A percentile compares a stretch with the other conserved stretches of the same genome.
Conservation (phyloP, 305 asterid genomes). For the Galium porrigens region DNA sequence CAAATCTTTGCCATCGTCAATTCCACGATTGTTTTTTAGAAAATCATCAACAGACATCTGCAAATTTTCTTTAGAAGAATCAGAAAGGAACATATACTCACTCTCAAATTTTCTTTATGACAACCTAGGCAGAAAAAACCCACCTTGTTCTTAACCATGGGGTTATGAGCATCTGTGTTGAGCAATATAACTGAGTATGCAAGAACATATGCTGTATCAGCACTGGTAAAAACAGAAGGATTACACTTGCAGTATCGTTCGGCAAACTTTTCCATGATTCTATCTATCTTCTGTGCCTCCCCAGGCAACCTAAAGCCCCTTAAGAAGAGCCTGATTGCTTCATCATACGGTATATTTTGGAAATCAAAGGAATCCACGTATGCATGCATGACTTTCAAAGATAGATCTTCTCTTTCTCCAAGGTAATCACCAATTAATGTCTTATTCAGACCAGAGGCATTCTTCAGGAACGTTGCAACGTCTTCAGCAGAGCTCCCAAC, state of each 20-base stretch:
- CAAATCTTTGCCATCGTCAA: slow-evolving; percentile 95
- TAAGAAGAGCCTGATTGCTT: slow-evolving; percentile 83
- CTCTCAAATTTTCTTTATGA: not conserved
- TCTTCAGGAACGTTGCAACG: slow-evolving; percentile 74
- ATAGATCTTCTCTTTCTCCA: slow-evolving; percentile 95
- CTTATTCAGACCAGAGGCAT: slow-evolving; percentile 76
- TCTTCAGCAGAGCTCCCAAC: slow-evolving; percentile 88
- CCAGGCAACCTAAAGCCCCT: slow-evolving; percentile 97
- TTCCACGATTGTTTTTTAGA: slow-evolving; percentile 87
- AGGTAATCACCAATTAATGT: slow-evolving; percentile 90
- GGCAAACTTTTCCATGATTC: slow-evolving; percentile 96
- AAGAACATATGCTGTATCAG: slow-evolving; percentile 96
- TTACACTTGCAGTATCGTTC: slow-evolving; percentile 94
- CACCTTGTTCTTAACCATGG: slow-evolving; percentile 97
- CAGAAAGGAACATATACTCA: slow-evolving; percentile 11
- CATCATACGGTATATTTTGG: slow-evolving; percentile 84
- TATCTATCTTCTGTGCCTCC: slow-evolving; percentile 97
- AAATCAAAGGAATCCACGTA: slow-evolving; percentile 96
- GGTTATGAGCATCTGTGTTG: slow-evolving; percentile 95
- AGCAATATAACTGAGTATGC: slow-evolving; percentile 96
- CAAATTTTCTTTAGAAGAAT: slow-evolving; percentile 13
- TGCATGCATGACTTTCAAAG: slow-evolving; percentile 94
- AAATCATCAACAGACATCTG: slow-evolving; percentile 98
- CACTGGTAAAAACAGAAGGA: slow-evolving; percentile 79
- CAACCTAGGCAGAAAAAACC: slow-evolving; percentile 14